Conservation (phyloP, 2,329 filamentous ascomycete species). For the Dothistroma septosporum region DNA sequence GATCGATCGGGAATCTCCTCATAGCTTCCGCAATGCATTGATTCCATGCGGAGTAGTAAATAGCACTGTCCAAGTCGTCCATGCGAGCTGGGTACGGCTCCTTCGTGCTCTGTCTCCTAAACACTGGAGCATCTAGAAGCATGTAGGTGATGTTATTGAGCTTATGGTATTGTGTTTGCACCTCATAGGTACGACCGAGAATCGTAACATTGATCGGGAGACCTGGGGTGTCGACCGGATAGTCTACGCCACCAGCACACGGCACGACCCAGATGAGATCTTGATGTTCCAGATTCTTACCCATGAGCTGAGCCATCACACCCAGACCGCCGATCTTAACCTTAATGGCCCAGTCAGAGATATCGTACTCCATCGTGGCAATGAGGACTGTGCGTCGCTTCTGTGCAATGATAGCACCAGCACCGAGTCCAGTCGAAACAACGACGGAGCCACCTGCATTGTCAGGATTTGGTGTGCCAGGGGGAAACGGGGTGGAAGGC, state of each 20-base stretch:
- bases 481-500: conserved; percentile 9
- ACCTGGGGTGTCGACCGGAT: conserved; percentile 56
- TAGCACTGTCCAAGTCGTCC: conserved; percentile 64
- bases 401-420: conserved; percentile 24
- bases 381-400: conserved; percentile 57
- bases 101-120: conserved; percentile 58
- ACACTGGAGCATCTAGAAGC: conserved; percentile 62
- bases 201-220: conserved; percentile 61
- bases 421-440: conserved; percentile 20
- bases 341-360: conserved; percentile 66
- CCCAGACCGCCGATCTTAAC: conserved; percentile 68
- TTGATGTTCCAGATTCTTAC: conserved; percentile 60
- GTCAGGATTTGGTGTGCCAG: conserved; percentile 11
- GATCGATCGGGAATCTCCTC: conserved; percentile 57
- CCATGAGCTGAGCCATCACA: conserved; percentile 68
- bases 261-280: conserved; percentile 57
- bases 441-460: conserved; percentile 22
- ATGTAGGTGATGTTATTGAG: conserved; percentile 65
- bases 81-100: conserved; percentile 65
- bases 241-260: conserved; percentile 59
- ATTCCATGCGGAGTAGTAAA: conserved; percentile 69
- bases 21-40: conserved; percentile 63
- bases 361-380: conserved; percentile 69
- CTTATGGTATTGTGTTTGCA: conserved; percentile 61
- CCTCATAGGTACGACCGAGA: conserved; percentile 56